These are phyloP conservation scores for Knufia petricola DNA, from an alignment of 2,329 filamentous ascomycete species.

Conservation along the genomic window DNA sequence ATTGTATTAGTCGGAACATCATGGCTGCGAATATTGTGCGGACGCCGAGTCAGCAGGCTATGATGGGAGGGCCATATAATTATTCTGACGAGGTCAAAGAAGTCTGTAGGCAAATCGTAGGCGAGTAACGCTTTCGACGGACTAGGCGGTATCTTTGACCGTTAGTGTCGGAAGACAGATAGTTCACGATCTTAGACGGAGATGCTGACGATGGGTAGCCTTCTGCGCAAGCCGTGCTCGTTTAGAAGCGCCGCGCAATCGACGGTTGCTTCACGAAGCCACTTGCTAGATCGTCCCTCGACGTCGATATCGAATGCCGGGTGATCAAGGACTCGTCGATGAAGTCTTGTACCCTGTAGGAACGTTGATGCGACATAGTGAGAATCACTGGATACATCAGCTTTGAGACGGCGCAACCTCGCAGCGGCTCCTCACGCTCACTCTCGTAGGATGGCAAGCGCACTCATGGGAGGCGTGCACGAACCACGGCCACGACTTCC, in stretches of 20 bases:
- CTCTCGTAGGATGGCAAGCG: background rate
- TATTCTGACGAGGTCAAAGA: conserved; percentile 1
- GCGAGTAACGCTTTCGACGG: background rate
- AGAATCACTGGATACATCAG: background rate
- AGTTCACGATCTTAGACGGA: too few relatives aligned
- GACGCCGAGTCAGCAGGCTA: background rate
- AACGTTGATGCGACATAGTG: background rate
- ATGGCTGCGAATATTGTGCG: background rate
- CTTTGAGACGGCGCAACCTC: too few relatives aligned
- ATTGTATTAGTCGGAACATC: conserved; percentile 1
- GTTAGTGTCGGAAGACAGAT: too few relatives aligned
- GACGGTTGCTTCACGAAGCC: background rate
- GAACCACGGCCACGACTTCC: background rate
- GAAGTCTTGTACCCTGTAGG: background rate
- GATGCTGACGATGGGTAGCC: background rate
- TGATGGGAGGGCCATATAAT: conserved; percentile 1
- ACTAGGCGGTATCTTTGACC: too few relatives aligned
- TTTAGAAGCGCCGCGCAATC: background rate
- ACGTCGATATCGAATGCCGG: background rate
- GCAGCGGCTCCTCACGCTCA: background rate
- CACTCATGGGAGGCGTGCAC: background rate
- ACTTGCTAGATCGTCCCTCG: background rate
- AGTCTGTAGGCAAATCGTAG: background rate
- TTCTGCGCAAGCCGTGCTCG: background rate
- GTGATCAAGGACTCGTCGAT: background rate